phyloP scores from a whole-genome alignment of 768 basidiomycete genomes.

The Tricholoma saponaceum region DNA sequence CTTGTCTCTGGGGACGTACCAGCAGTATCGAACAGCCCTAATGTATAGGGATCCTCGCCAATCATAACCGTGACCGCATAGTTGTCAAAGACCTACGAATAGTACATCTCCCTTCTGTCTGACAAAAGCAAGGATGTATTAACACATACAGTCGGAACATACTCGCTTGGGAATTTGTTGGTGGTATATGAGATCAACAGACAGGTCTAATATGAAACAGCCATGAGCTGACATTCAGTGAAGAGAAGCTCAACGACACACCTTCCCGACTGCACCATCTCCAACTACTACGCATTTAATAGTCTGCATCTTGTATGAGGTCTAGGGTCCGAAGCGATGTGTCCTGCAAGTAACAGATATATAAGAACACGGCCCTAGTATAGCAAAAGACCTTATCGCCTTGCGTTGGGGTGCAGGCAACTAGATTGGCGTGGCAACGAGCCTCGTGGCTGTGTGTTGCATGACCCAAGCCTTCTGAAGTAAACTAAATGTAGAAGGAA shows the following conservation, averaged over 20 bases:
- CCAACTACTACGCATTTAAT: slow-evolving; percentile 98
- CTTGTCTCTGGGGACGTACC: slow-evolving; percentile 51
- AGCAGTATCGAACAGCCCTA: slow-evolving; percentile 98
- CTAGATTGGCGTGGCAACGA: slow-evolving; percentile 32
- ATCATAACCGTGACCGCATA: slow-evolving; percentile 99
- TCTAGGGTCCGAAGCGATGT: slow-evolving; percentile 11
- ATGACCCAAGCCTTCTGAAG: slow-evolving; percentile 6
- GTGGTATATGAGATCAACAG: slow-evolving; percentile 96
- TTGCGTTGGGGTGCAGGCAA: slow-evolving; percentile 19
- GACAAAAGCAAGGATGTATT: slow-evolving; percentile 20
- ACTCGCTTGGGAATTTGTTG: slow-evolving; percentile 98
- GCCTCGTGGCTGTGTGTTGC: slow-evolving; percentile 36
- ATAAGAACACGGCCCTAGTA: slow-evolving; percentile 16
- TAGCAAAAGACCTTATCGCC: slow-evolving; percentile 22
- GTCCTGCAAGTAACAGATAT: slow-evolving; percentile 10
- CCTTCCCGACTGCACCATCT: slow-evolving; percentile 98
- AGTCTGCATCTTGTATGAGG: slow-evolving; percentile 71
- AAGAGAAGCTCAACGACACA: slow-evolving; percentile 34
- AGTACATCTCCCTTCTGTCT: slow-evolving; percentile 12
- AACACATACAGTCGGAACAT: slow-evolving; percentile 89
- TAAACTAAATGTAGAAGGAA: slow-evolving; percentile 5
- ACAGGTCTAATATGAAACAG: slow-evolving; percentile 64
- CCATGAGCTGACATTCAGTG: slow-evolving; percentile 2
- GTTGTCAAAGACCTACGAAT: slow-evolving; percentile 83
- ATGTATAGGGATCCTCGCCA: slow-evolving; percentile 97